Evolutionary conservation across 345 rosid genomes (phyloP).

Genomic region (Populus ilicifolia): DNA sequence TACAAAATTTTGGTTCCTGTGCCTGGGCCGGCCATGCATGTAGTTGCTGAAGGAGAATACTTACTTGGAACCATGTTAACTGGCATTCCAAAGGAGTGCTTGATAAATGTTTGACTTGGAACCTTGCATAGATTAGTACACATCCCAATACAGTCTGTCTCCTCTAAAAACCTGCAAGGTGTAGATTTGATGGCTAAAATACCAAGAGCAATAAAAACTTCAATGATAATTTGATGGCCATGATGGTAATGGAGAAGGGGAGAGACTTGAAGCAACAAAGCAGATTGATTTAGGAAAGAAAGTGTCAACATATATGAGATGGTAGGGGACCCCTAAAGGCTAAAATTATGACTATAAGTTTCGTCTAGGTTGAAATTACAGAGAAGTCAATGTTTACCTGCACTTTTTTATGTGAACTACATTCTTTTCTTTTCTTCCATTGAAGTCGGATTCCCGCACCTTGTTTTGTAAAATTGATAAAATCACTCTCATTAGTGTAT

Average conservation of each 20-base stretch:
- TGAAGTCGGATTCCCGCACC: slow-evolving; percentile 75
- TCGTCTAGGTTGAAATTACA: background rate
- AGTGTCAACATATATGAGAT: slow-evolving; percentile 17
- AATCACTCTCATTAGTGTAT: background rate
- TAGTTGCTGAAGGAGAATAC: slow-evolving; percentile 14
- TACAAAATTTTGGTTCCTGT: background rate
- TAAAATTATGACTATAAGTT: background rate
- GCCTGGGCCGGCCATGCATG: background rate
- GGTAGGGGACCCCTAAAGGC: slow-evolving; percentile 21
- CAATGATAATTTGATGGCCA: slow-evolving; percentile 23
- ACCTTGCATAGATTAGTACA: slow-evolving; percentile 84
- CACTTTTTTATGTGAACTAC: slow-evolving; percentile 78
- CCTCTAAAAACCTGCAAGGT: slow-evolving; percentile 70
- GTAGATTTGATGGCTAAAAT: slow-evolving; percentile 15
- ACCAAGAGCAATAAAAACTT: slow-evolving; percentile 17
- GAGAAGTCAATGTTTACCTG: slow-evolving; percentile 52
- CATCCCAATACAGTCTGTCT: slow-evolving; percentile 81
- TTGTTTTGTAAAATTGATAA: slow-evolving; percentile 15
- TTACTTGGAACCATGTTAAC: slow-evolving; percentile 90
- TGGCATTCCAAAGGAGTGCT: slow-evolving; percentile 74
- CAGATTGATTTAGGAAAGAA: slow-evolving; percentile 26
- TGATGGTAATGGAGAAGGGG: slow-evolving; percentile 27
- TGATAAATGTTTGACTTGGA: slow-evolving; percentile 76
- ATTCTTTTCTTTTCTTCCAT: slow-evolving; percentile 74
- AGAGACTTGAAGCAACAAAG: slow-evolving; percentile 28